These are phyloP conservation scores for Glaciozyma antarctica DNA, from an alignment of 768 basidiomycete species.

Conservation along the genomic window DNA sequence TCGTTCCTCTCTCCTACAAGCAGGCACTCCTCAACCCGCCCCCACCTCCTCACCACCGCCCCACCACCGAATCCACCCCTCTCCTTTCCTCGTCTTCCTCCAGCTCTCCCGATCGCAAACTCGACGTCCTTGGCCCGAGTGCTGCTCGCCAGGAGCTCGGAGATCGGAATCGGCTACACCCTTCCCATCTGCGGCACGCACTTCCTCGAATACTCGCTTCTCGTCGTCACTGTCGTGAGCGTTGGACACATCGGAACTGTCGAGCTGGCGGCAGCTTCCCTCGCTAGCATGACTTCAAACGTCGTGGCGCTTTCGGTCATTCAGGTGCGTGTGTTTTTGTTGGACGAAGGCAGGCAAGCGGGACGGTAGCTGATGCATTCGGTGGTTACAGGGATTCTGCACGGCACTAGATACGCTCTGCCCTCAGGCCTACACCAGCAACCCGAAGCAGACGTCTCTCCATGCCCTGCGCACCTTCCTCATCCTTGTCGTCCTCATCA, in stretches of 20 bases:
- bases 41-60: neutral
- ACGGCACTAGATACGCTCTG: conserved; percentile 71
- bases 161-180: conserved; percentile 24
- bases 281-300: conserved; percentile 64
- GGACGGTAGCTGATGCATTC: too few species aligned
- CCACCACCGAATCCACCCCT: neutral
- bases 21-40: neutral
- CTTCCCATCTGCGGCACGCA: conserved; percentile 33
- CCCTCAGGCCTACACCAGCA: conserved; percentile 90
- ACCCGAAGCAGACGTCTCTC: conserved; percentile 52
- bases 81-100: neutral
- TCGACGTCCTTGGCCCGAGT: neutral
- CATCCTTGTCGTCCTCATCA: conserved; percentile 19
- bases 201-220: conserved; percentile 68
- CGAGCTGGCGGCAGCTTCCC: conserved; percentile 71
- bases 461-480: conserved; percentile 29
- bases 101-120: neutral
- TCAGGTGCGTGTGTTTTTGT: neutral
- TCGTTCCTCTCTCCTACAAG: neutral
- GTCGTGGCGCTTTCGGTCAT: conserved; percentile 35
- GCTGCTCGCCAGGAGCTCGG: conserved; percentile 13
- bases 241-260: conserved; percentile 85
- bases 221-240: conserved; percentile 70
- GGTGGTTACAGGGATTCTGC: conserved; percentile 25
- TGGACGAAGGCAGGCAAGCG: too few species aligned